These are phyloP conservation scores for Phycomyces nitens DNA, from an alignment of 192 early-diverging fungal genomes.

Conservation along the genomic window DNA sequence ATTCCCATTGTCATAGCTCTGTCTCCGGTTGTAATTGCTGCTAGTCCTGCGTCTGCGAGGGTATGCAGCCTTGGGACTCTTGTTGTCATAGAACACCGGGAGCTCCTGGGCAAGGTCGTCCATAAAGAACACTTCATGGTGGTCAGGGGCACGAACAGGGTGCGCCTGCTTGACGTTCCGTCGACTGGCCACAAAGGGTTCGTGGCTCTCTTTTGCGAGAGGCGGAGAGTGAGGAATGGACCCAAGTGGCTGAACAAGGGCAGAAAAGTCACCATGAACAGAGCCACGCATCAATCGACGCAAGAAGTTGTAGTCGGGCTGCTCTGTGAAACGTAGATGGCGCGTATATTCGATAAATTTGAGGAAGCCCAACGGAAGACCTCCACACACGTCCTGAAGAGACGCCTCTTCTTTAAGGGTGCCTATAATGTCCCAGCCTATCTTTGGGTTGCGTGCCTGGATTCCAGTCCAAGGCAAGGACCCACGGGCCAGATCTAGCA, in stretches of 20 bases:
- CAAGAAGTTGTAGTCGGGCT: conserved; percentile 77
- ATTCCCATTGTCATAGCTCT: background rate
- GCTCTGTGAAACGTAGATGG: conserved; percentile 69
- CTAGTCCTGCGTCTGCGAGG: background rate
- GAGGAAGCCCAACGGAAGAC: conserved; percentile 69
- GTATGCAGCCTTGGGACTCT: background rate
- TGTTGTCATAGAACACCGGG: background rate
- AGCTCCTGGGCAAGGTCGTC: conserved; percentile 15
- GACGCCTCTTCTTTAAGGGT: conserved; percentile 71
- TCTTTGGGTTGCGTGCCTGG: conserved; percentile 72
- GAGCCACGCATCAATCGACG: conserved; percentile 33
- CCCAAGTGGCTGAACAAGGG: background rate
- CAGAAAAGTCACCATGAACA: conserved; percentile 11
- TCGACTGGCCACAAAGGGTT: background rate
- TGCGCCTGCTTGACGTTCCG: conserved; percentile 2
- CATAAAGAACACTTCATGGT: conserved; percentile 28
- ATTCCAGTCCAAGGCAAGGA: conserved; percentile 86
- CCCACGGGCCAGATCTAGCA: conserved; percentile 75
- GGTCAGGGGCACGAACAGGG: background rate
- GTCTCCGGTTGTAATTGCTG: background rate
- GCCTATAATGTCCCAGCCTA: conserved; percentile 87
- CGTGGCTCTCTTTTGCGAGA: background rate
- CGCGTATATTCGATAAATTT: conserved; percentile 70
- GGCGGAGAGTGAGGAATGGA: background rate
- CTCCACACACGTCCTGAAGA: conserved; percentile 70